phyloP scores from a whole-genome alignment of 2,329 filamentous ascomycete genomes.

The Monosporascus sp. region DNA sequence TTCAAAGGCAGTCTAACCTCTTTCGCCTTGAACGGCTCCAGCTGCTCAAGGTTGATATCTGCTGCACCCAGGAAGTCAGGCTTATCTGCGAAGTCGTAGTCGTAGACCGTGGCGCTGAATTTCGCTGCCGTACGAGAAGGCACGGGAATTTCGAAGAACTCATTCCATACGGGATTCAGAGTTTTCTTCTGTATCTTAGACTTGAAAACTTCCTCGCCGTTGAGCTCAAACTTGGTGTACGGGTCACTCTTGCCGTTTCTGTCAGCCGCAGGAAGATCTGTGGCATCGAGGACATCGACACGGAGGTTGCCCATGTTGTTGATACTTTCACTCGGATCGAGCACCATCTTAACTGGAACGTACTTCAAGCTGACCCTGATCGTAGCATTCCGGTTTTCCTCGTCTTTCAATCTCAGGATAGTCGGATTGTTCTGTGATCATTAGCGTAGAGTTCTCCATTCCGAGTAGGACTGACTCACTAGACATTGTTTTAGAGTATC shows the following conservation, averaged over 20 bases:
- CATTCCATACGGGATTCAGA: constrained; percentile 89
- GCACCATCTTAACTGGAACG: constrained; percentile 86
- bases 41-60: constrained; percentile 66
- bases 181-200: constrained; percentile 97
- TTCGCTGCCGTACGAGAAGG: constrained; percentile 80
- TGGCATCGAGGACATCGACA: constrained; percentile 84
- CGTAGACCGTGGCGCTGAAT: constrained; percentile 78
- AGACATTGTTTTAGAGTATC: constrained; percentile 83
- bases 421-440: constrained; percentile 77
- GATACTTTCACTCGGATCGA: constrained; percentile 93
- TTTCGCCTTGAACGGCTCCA: constrained; percentile 80
- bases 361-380: constrained; percentile 93
- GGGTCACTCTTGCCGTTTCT: constrained; percentile 96
- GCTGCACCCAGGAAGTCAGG: constrained; percentile 83
- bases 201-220: constrained; percentile 87
- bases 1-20: constrained; percentile 73
- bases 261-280: constrained; percentile 86
- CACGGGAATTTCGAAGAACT: constrained; percentile 81
- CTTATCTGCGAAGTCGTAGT: constrained; percentile 96
- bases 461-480: constrained; percentile 41
- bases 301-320: constrained; percentile 97
- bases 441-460: constrained; percentile 10
- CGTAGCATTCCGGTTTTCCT: constrained; percentile 69
- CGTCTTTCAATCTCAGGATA: constrained; percentile 70
- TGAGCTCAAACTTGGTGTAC: constrained; percentile 90